Base-by-base conservation (phyloP, 306 rosid species). In the Prunus mira region DNA sequence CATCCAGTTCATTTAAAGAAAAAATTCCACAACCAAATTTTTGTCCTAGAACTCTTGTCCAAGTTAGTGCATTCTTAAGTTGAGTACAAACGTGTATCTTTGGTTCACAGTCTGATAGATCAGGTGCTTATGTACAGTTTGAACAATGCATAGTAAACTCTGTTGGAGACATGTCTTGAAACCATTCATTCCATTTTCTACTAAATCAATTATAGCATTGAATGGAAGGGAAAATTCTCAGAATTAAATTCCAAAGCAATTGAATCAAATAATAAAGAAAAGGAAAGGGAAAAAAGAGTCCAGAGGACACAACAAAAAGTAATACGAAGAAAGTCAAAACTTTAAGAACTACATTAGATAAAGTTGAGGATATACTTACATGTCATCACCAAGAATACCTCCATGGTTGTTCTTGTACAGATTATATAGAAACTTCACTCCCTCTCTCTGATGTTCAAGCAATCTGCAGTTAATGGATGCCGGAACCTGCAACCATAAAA, bases 341-440 rank as follows among this genome's bases (percentile, higher is more conserved):
- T 20, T 71, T 2, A 51, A 25, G n/a, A 28, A 41, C 30, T 9
- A 51, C 2, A 41, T 12, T n/a, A 64, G 12, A 71, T 14, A 12
- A 34, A 78, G 19, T 24, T 74, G 12, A 63, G 15, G 20, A 30
- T 20, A 57, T 20, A 83, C 91, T 83, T 78, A 94, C 98, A 94
- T 94, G 89, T 94, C 97, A 85, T 94, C 98, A 72, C 97, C 98
- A 85, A 94, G 98, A 74, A 94, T 81, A 68, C 98, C 98, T 61
- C 98, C 98, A 81, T 85, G 96, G 67, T 89, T 92, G 72, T 90
- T 90, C 88, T 89, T 90, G 84, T 87, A 91, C 77, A 94, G 77
- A 75, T 78, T 84, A 77, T 89, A 90, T 56, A 94, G 69, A 87
- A 94, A 94, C 79, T 77, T 82, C 61, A 94, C 96, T 47, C 97